These are phyloP conservation scores for Ustilago lituana DNA, from an alignment of 1,284 basidiomycete species.

Conservation along the genomic window DNA sequence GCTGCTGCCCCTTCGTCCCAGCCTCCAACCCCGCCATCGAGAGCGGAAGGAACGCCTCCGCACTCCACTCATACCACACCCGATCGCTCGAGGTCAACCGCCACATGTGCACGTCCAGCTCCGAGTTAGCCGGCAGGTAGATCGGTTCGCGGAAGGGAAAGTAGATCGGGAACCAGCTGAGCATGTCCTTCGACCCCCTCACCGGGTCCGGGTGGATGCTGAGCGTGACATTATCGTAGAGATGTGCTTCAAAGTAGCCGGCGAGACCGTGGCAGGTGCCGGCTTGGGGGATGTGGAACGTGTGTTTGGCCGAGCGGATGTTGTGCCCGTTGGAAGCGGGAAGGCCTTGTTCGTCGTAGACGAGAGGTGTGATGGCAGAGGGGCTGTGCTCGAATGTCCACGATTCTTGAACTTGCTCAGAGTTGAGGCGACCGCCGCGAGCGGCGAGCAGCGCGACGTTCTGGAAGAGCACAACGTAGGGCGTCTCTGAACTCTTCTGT, in stretches of 20 bases:
- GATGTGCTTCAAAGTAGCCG: conserved; percentile 94
- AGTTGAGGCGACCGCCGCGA: conserved; percentile 71
- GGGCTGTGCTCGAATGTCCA: conserved; percentile 91
- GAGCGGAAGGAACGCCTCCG: conserved; percentile 83
- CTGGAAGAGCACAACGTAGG: conserved; percentile 98
- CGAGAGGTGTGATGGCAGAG: conserved; percentile 44
- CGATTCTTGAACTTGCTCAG: conserved; percentile 87
- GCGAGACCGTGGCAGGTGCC: conserved; percentile 96
- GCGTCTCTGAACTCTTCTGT: conserved; percentile 80
- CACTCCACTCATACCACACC: conserved; percentile 99
- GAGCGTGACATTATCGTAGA: conserved; percentile 87
- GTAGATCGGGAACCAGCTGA: conserved; percentile 98
- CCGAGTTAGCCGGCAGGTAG: conserved; percentile 89
- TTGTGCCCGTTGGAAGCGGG: conserved; percentile 69
- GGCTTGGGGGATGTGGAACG: conserved; percentile 92
- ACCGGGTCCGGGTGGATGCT: conserved; percentile 89
- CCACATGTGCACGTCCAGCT: conserved; percentile 94
- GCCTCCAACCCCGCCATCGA: conserved; percentile 23
- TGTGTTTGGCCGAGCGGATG: conserved; percentile 68
- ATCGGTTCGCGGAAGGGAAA: conserved; percentile 87
- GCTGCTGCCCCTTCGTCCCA: conserved; percentile 2
- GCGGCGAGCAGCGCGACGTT: conserved; percentile 73
- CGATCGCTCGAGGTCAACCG: conserved; percentile 79
- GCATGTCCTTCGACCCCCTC: conserved; percentile 87
- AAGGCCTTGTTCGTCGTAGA: conserved; percentile 56